phyloP scores from a whole-genome alignment of 345 rosid species.

The Crucihimalaya himalaica region DNA sequence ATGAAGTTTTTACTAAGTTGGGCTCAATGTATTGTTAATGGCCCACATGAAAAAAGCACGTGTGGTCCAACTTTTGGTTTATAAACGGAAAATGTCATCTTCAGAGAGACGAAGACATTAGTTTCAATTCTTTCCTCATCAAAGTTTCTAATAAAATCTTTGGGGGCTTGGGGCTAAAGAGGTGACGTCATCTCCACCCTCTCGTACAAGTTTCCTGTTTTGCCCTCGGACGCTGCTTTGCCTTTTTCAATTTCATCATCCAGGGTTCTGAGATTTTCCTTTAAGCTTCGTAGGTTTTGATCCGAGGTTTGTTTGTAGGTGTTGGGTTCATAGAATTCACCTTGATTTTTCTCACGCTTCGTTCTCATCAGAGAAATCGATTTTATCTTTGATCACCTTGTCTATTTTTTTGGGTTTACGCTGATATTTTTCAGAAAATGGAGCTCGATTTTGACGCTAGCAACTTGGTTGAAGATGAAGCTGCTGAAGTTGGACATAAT shows the following conservation, averaged over 20 bases:
- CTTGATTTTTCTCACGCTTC: constrained; percentile 5
- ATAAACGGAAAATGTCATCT: constrained; percentile 10
- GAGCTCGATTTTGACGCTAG: constrained; percentile 65
- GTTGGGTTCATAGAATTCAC: not conserved
- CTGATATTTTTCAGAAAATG: constrained; percentile 38
- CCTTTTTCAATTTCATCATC: constrained; percentile 23
- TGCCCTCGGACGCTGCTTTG: constrained; percentile 27
- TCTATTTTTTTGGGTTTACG: not conserved
- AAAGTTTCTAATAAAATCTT: not conserved
- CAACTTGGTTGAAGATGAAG: constrained; percentile 58
- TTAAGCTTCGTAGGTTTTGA: constrained; percentile 17
- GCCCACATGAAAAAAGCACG: constrained; percentile 25
- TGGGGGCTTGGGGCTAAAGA: not conserved
- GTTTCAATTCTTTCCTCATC: constrained; percentile 16
- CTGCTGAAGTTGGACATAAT: constrained; percentile 51
- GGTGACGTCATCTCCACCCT: constrained; percentile 38
- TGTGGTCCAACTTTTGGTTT: constrained; percentile 26
- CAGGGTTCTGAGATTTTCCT: constrained; percentile 33
- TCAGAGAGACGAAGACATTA: constrained; percentile 21
- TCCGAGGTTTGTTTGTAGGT: constrained; percentile 21
- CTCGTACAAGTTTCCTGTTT: constrained; percentile 21
- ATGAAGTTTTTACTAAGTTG: not conserved
- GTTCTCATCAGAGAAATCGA: constrained; percentile 4
- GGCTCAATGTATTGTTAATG: constrained; percentile 13
- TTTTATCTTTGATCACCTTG: constrained; percentile 29